phyloP scores from a whole-genome alignment of 2,329 filamentous ascomycete species.

The Neofusicoccum cordaticola region DNA sequence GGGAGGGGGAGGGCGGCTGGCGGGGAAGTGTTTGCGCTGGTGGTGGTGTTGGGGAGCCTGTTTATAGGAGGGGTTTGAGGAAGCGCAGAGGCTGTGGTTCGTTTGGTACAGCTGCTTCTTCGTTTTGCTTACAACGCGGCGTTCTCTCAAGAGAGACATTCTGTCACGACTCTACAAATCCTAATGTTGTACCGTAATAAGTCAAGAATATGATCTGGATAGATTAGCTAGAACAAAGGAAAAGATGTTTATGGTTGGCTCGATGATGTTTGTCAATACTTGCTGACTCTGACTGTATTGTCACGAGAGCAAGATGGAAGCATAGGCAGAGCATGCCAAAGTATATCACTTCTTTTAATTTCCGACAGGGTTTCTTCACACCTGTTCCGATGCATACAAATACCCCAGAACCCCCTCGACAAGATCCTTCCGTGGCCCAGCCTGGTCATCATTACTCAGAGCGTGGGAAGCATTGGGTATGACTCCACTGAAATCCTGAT shows the following conservation, averaged over 20 bases:
- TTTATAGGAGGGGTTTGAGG: background rate
- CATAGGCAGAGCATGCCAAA: too few species aligned
- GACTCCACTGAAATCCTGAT: conserved; percentile 47
- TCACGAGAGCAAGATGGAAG: too few species aligned
- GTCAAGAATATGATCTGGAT: background rate
- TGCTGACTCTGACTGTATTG: too few species aligned
- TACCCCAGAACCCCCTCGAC: conserved; percentile 20
- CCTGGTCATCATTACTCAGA: conserved; percentile 48
- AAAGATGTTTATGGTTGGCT: too few species aligned
- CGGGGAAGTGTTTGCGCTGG: too few species aligned
- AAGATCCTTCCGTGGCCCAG: conserved; percentile 32
- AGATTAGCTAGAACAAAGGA: too few species aligned
- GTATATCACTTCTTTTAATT: background rate
- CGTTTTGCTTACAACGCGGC: background rate
- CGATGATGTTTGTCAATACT: too few species aligned
- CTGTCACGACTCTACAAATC: background rate
- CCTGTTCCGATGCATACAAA: background rate
- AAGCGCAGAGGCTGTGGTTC: background rate
- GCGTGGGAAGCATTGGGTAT: conserved; percentile 51
- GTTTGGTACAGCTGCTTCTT: background rate
- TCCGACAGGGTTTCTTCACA: background rate
- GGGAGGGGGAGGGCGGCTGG: background rate
- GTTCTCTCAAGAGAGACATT: background rate
- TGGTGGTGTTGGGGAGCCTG: background rate
- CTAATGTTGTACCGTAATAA: background rate